Percentiles rank a stretch among this genome's conserved stretches.
These are phyloP conservation scores for Penicillium sp. DNA, from an alignment of 2,329 filamentous ascomycete genomes.

Conservation along the genomic window DNA sequence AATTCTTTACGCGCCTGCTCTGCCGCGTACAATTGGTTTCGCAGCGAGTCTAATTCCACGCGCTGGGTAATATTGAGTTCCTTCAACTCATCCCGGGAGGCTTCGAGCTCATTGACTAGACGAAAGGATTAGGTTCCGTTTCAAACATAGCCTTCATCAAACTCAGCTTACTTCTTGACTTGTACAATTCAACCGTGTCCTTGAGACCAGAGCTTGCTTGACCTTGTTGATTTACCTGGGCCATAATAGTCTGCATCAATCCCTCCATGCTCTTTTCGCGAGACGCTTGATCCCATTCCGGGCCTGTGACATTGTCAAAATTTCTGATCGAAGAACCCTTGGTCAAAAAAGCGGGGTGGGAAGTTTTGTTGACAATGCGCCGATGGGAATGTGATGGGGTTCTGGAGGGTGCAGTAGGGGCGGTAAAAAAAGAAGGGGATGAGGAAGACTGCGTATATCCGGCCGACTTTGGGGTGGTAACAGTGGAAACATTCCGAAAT, in stretches of 20 bases:
- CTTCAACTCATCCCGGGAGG: constrained; percentile 48
- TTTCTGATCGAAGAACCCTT: constrained; percentile 74
- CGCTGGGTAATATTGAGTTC: constrained; percentile 56
- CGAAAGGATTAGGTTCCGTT: neutral
- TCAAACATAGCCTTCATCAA: neutral
- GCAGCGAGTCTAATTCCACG: constrained; percentile 64
- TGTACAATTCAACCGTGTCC: constrained; percentile 70
- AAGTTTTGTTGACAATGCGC: constrained; percentile 29
- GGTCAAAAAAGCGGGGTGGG: constrained; percentile 56
- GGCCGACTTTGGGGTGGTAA: constrained; percentile 11
- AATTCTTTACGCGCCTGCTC: constrained; percentile 52
- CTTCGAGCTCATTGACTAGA: constrained; percentile 58
- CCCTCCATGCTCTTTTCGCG: constrained; percentile 73
- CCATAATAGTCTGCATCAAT: constrained; percentile 68
- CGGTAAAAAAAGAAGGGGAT: constrained; percentile 12
- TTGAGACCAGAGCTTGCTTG: constrained; percentile 68
- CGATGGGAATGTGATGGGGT: constrained; percentile 1
- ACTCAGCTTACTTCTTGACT: constrained; percentile 63
- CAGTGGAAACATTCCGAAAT: constrained; percentile 10
- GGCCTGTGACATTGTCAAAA: constrained; percentile 33
- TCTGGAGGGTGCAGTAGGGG: constrained; percentile 33
- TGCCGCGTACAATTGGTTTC: constrained; percentile 49
- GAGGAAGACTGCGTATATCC: constrained; percentile 42
- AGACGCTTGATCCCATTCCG: constrained; percentile 70
- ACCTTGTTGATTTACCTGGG: constrained; percentile 67